phyloP scores from a whole-genome alignment of 2,329 filamentous ascomycete genomes.

The Fusarium brachygibbosum region DNA sequence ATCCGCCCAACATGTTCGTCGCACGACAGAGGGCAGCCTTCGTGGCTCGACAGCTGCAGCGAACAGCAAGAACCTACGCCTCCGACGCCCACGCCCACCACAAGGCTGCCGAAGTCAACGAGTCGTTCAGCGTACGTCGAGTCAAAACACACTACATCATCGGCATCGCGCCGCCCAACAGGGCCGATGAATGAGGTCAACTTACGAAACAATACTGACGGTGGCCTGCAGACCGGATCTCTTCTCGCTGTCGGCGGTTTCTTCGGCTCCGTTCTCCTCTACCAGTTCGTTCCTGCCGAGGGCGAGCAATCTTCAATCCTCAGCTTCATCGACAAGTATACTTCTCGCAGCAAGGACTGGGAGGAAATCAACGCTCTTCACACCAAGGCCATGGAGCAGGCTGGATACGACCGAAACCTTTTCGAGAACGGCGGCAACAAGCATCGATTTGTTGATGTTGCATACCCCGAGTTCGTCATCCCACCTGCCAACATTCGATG shows the following conservation, averaged over 20 bases:
- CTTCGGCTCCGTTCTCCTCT: conserved; percentile 60
- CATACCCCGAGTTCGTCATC: conserved; percentile 69
- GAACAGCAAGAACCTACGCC: conserved; percentile 64
- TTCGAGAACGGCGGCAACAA: conserved; percentile 61
- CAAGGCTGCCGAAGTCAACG: conserved; percentile 63
- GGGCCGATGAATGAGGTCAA: neutral
- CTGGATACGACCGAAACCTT: conserved; percentile 69
- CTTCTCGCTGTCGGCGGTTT: conserved; percentile 62
- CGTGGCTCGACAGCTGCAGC: conserved; percentile 55
- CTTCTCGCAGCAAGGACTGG: conserved; percentile 64
- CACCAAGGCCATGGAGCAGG: conserved; percentile 67
- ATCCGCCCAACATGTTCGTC: conserved; percentile 56
- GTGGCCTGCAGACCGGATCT: conserved; percentile 60
- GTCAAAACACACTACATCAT: conserved; percentile 49
- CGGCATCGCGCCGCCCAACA: conserved; percentile 12
- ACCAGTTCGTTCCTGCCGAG: conserved; percentile 64
- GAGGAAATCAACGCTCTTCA: conserved; percentile 67
- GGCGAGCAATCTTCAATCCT: conserved; percentile 64
- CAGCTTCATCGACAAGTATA: conserved; percentile 62
- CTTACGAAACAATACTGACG: conserved; percentile 32
- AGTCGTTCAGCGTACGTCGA: conserved; percentile 69
- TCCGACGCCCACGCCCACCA: conserved; percentile 66
- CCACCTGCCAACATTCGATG: neutral
- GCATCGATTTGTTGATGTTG: conserved; percentile 64
- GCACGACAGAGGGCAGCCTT: conserved; percentile 62